A percentile compares a stretch with the other conserved stretches of the same genome.
Conservation (phyloP, 495 filamentous ascomycete species). For the Talaromyces wortmannii region DNA sequence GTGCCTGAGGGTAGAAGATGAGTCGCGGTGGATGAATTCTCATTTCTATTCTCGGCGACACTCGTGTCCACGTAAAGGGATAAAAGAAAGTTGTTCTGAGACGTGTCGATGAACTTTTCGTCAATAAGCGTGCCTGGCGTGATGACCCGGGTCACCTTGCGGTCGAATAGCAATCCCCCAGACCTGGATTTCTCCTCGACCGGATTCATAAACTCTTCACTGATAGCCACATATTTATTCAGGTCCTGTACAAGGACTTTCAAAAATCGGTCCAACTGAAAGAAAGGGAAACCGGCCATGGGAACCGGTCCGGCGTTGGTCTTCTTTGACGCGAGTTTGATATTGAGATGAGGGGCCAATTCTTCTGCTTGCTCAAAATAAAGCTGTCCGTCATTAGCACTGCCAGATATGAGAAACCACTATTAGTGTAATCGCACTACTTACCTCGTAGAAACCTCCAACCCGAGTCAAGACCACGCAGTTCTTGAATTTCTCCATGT, state of each 20-base stretch:
- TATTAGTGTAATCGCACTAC: neutral
- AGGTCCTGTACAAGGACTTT: slow-evolving; percentile 90
- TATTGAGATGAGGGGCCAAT: slow-evolving; percentile 73
- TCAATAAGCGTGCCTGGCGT: slow-evolving; percentile 95
- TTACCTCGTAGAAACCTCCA: slow-evolving; percentile 86
- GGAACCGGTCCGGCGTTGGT: slow-evolving; percentile 67
- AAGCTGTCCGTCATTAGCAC: slow-evolving; percentile 35
- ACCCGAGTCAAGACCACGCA: slow-evolving; percentile 87
- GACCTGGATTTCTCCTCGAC: slow-evolving; percentile 58
- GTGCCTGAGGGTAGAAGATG: slow-evolving; percentile 32
- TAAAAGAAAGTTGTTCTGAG: slow-evolving; percentile 85
- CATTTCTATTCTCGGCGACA: slow-evolving; percentile 8
- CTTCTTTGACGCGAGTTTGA: slow-evolving; percentile 81
- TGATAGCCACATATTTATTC: slow-evolving; percentile 84
- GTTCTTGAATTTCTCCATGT: slow-evolving; percentile 84
- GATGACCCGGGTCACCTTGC: slow-evolving; percentile 77
- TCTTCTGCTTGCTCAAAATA: slow-evolving; percentile 94
- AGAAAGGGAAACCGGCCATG: slow-evolving; percentile 94
- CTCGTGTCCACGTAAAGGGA: slow-evolving; percentile 52
- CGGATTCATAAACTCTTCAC: slow-evolving; percentile 79
- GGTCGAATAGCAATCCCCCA: slow-evolving; percentile 74
- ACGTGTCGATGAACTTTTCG: slow-evolving; percentile 92
- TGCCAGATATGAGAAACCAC: neutral
- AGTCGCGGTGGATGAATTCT: slow-evolving; percentile 15
- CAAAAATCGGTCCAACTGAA: slow-evolving; percentile 83